A percentile compares a stretch with the other conserved stretches of the same genome.
Evolutionary conservation across 2,329 filamentous ascomycete genomes (phyloP).

Genomic region (Gaeumannomyces tritici): DNA sequence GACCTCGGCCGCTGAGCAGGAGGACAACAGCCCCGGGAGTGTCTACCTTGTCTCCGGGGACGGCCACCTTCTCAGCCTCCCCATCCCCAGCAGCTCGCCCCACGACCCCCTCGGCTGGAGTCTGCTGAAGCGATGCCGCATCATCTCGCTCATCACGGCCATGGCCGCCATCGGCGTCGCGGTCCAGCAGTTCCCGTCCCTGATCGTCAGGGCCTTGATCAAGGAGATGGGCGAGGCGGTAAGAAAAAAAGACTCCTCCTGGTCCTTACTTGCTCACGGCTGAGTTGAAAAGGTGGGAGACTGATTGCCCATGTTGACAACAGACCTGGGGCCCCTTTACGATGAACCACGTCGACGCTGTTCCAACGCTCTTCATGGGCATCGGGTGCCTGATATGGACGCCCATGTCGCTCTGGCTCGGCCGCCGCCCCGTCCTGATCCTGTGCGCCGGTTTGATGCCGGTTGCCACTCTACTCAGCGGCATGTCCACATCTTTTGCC

Average conservation of each 20-base stretch:
- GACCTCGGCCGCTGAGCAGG: background rate
- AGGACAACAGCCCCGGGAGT: conserved; percentile 8
- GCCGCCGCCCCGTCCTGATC: conserved; percentile 24
- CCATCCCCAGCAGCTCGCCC: conserved; percentile 20
- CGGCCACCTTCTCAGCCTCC: conserved; percentile 18
- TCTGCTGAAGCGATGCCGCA: conserved; percentile 9
- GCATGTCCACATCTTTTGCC: conserved; percentile 15
- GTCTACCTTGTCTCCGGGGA: conserved; percentile 22
- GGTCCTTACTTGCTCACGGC: rapidly evolving
- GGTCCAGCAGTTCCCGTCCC: conserved; percentile 13
- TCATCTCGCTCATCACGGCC: conserved; percentile 10
- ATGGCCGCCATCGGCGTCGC: conserved; percentile 13
- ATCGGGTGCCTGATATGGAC: conserved; percentile 26
- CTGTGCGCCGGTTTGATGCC: conserved; percentile 17
- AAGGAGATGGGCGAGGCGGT: conserved; percentile 14
- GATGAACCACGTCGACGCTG: conserved; percentile 15
- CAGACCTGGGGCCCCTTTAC: conserved; percentile 16
- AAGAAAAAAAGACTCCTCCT: background rate
- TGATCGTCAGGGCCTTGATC: conserved; percentile 11
- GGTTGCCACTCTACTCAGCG: conserved; percentile 17
- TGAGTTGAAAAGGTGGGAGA: background rate
- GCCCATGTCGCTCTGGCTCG: conserved; percentile 24
- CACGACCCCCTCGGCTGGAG: conserved; percentile 20
- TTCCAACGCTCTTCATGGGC: conserved; percentile 22
- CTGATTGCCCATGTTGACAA: background rate